phyloP scores from a whole-genome alignment of 331 rosid genomes.

The Pyracantha coccinea region DNA sequence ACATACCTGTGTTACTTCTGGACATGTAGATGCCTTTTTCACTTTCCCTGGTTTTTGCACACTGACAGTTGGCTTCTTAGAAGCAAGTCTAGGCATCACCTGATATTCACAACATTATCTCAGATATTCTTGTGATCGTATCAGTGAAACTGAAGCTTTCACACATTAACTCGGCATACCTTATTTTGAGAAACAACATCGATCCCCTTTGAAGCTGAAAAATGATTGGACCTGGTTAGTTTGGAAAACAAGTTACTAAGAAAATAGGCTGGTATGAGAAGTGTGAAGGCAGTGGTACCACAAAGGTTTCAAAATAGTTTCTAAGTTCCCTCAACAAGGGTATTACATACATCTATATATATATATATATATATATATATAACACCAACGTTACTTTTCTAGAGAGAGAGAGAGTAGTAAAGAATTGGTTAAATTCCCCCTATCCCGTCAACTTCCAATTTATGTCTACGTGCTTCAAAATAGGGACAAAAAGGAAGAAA shows the following conservation, averaged over 20 bases:
- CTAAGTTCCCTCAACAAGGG: not conserved
- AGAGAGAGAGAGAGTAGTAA: not conserved
- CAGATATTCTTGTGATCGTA: not conserved
- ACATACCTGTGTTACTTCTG: conserved; percentile 49
- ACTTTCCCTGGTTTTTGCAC: conserved; percentile 43
- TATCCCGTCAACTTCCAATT: not conserved
- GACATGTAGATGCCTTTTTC: conserved; percentile 30
- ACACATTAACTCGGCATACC: conserved; percentile 35
- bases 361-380: not conserved
- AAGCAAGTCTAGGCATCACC: conserved; percentile 39
- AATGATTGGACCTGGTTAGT: conserved; percentile 8
- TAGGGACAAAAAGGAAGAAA: not conserved
- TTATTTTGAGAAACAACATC: conserved; percentile 41
- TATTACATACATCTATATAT: too few species aligned
- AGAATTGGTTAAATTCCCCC: not conserved
- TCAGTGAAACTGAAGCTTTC: not conserved
- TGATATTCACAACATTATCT: conserved; percentile 23
- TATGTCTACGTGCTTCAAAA: not conserved
- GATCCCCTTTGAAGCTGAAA: conserved; percentile 47
- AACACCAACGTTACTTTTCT: not conserved
- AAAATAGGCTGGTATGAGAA: not conserved
- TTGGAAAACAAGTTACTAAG: not conserved
- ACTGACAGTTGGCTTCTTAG: conserved; percentile 42
- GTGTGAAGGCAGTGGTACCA: not conserved
- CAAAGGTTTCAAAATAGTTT: not conserved